Conservation (phyloP, 2,329 filamentous ascomycete genomes). For the Salinomyces thailandicus region DNA sequence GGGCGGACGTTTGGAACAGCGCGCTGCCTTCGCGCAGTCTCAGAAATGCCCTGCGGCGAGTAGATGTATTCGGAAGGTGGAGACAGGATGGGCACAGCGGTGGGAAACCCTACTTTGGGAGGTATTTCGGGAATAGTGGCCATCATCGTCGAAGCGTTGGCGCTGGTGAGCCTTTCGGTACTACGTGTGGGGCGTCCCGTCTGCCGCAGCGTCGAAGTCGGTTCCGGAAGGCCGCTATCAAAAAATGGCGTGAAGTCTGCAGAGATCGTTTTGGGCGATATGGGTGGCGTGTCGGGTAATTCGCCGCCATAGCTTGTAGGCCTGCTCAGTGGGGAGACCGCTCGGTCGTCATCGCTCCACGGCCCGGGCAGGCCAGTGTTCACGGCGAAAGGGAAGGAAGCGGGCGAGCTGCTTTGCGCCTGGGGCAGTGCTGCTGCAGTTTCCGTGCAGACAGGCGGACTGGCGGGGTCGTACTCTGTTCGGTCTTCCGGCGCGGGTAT, state of each 20-base stretch:
- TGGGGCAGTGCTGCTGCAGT: background rate
- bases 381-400: constrained; percentile 12
- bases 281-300: constrained; percentile 24
- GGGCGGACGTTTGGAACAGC: too few relatives aligned
- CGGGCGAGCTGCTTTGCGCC: constrained; percentile 10
- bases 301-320: constrained; percentile 10
- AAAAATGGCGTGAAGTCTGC: constrained; percentile 8
- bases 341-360: constrained; percentile 2
- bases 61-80: constrained; percentile 9
- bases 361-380: constrained; percentile 1
- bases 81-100: constrained; percentile 16
- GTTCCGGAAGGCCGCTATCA: constrained; percentile 2
- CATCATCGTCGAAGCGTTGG: constrained; percentile 26
- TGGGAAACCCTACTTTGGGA: constrained; percentile 11
- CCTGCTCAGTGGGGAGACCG: constrained; percentile 11
- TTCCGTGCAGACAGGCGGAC: constrained; percentile 11
- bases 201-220: background rate
- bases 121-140: constrained; percentile 9
- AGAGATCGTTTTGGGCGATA: constrained; percentile 30
- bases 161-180: constrained; percentile 19
- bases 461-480: constrained; percentile 23
- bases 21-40: background rate
- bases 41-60: constrained; percentile 3
- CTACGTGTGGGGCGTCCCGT: background rate
- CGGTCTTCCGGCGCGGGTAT: constrained; percentile 7